Conservation (phyloP, 2,329 filamentous ascomycete genomes). For the Macrophomina pseudophaseolina region DNA sequence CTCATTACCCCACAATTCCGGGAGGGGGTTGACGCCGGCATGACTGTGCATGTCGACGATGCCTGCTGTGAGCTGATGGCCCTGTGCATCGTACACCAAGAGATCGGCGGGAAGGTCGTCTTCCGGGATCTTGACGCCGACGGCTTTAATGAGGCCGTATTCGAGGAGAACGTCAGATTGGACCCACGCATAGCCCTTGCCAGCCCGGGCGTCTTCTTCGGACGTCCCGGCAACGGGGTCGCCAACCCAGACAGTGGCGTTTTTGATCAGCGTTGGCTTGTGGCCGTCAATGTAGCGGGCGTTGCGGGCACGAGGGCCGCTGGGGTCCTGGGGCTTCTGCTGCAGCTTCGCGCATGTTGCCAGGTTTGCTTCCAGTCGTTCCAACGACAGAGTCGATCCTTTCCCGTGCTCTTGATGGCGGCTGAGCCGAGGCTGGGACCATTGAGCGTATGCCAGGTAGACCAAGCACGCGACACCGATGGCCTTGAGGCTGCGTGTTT, state of each 20-base stretch:
- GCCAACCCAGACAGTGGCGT: slow-evolving; percentile 70
- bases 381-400: slow-evolving; percentile 51
- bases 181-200: slow-evolving; percentile 66
- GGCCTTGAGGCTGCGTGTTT: slow-evolving; percentile 28
- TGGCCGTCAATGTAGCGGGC: slow-evolving; percentile 65
- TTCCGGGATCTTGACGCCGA: slow-evolving; percentile 53
- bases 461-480: slow-evolving; percentile 32
- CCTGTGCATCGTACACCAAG: slow-evolving; percentile 62
- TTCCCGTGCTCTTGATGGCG: slow-evolving; percentile 30
- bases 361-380: slow-evolving; percentile 61
- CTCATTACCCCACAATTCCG: slow-evolving; percentile 57
- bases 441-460: slow-evolving; percentile 31
- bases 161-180: slow-evolving; percentile 66
- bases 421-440: slow-evolving; percentile 30
- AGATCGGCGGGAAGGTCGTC: slow-evolving; percentile 54
- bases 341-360: slow-evolving; percentile 62
- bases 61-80: slow-evolving; percentile 67
- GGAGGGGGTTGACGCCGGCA: slow-evolving; percentile 65
- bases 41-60: slow-evolving; percentile 77
- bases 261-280: slow-evolving; percentile 67
- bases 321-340: slow-evolving; percentile 60
- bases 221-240: slow-evolving; percentile 62
- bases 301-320: slow-evolving; percentile 62
- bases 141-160: slow-evolving; percentile 64
- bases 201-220: slow-evolving; percentile 59